A percentile compares a stretch with the other conserved stretches of the same genome.
Conservation (phyloP, 208 protist species). For the Leishmania martiniquensis region DNA sequence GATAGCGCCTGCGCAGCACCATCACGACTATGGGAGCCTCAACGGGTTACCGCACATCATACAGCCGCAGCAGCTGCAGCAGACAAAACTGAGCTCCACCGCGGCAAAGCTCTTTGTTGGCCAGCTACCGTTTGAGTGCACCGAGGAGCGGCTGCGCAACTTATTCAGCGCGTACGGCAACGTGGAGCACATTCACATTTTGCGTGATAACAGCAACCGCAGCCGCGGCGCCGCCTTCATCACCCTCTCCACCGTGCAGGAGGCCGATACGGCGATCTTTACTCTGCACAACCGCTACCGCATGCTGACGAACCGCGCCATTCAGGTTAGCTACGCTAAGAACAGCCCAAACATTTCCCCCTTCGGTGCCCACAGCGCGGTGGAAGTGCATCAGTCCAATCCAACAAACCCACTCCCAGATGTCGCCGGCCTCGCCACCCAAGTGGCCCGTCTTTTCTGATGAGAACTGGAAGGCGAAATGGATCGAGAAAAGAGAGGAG, state of each 20-base stretch:
- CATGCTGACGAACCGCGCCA: constrained; percentile 87
- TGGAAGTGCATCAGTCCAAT: constrained; percentile 84
- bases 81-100: constrained; percentile 42
- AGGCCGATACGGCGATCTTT: constrained; percentile 89
- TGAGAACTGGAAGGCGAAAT: background rate
- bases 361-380: constrained; percentile 77
- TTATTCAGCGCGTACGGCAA: constrained; percentile 87
- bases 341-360: constrained; percentile 86
- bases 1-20: constrained; percentile 13
- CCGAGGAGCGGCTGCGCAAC: constrained; percentile 78
- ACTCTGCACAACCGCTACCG: constrained; percentile 90
- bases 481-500: no score
- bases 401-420: constrained; percentile 87
- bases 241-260: constrained; percentile 78
- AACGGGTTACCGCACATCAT: constrained; percentile 20
- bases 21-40: constrained; percentile 14
- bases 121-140: constrained; percentile 86
- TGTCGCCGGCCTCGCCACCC: constrained; percentile 45
- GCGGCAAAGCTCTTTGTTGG: constrained; percentile 88
- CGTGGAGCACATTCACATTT: constrained; percentile 89
- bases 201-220: constrained; percentile 81
- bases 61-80: constrained; percentile 33
- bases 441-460: constrained; percentile 43
- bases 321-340: constrained; percentile 92
- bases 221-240: constrained; percentile 88